These are phyloP conservation scores for Diaporthe longicolla DNA, from an alignment of 2,329 filamentous ascomycete genomes.

Conservation along the genomic window DNA sequence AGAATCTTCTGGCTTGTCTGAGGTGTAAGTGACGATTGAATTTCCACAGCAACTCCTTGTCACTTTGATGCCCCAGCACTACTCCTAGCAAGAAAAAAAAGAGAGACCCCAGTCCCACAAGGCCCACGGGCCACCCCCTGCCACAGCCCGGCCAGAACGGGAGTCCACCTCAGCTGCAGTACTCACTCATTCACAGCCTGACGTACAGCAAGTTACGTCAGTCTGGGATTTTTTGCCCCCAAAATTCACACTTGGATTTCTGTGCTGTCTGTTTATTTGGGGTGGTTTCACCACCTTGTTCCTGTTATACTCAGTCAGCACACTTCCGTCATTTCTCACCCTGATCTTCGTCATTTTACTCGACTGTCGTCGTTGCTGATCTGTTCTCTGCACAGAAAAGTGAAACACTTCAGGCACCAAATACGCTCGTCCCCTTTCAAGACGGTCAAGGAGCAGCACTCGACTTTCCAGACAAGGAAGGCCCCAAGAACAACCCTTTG, in stretches of 20 bases:
- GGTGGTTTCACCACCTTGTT: too few species aligned
- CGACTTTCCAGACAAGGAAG: conserved; percentile 22
- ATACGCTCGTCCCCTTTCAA: neutral
- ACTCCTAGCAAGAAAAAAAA: neutral
- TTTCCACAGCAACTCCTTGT: neutral
- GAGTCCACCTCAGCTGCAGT: neutral
- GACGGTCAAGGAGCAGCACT: neutral
- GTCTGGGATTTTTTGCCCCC: conserved; percentile 5
- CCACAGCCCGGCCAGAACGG: neutral
- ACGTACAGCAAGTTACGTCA: conserved; percentile 31
- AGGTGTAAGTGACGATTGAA: conserved; percentile 2
- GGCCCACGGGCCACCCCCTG: neutral
- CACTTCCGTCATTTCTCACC: neutral
- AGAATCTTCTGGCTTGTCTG: neutral
- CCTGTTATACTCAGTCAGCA: neutral
- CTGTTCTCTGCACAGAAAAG: neutral
- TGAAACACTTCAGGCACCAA: conserved; percentile 16
- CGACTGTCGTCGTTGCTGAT: neutral
- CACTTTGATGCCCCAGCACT: neutral
- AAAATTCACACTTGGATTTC: neutral
- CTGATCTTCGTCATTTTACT: neutral
- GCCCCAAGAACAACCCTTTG: neutral
- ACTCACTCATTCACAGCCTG: neutral
- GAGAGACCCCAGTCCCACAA: neutral
- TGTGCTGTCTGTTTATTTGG: neutral